A percentile compares a stretch with the other conserved stretches of the same genome.
phyloP scores from a whole-genome alignment of 768 basidiomycete genomes.

The Tricholoma bakamatsutake region DNA sequence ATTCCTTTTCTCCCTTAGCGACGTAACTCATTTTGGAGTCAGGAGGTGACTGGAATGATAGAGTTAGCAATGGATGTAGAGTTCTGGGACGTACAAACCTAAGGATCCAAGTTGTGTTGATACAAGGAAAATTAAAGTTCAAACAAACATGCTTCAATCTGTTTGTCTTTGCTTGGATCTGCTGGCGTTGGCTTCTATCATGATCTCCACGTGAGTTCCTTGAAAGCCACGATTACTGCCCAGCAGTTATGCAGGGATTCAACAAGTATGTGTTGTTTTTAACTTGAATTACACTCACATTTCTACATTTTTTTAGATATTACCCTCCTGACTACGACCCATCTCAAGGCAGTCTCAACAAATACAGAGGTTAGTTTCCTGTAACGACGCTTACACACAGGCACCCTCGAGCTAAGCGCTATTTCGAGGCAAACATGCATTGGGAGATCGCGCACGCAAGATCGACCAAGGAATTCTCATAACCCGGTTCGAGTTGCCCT shows the following conservation, averaged over 20 bases:
- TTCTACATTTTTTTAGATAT: conserved; percentile 27
- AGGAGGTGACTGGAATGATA: conserved; percentile 64
- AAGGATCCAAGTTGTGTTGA: conserved; percentile 26
- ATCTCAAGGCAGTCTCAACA: conserved; percentile 63
- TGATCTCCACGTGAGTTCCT: not conserved
- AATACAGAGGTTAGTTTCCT: conserved; percentile 51
- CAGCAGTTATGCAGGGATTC: conserved; percentile 38
- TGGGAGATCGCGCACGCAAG: conserved; percentile 91
- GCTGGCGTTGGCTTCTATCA: not conserved
- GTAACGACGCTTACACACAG: not conserved
- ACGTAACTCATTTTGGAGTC: conserved; percentile 95
- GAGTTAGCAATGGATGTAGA: conserved; percentile 6
- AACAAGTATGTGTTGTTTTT: conserved; percentile 32
- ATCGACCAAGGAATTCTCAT: conserved; percentile 95
- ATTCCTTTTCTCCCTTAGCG: conserved; percentile 98
- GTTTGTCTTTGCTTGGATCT: not conserved
- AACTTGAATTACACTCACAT: not conserved
- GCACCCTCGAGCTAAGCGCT: conserved; percentile 1
- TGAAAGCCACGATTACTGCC: not conserved
- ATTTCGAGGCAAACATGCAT: conserved; percentile 79
- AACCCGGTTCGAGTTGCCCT: conserved; percentile 91
- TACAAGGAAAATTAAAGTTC: conserved; percentile 4
- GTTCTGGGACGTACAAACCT: conserved; percentile 26
- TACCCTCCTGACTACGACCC: conserved; percentile 49
- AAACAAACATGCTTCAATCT: not conserved